Base-by-base conservation (phyloP, 108 stramenopile genomes). In the Skeletonema tropicum region DNA sequence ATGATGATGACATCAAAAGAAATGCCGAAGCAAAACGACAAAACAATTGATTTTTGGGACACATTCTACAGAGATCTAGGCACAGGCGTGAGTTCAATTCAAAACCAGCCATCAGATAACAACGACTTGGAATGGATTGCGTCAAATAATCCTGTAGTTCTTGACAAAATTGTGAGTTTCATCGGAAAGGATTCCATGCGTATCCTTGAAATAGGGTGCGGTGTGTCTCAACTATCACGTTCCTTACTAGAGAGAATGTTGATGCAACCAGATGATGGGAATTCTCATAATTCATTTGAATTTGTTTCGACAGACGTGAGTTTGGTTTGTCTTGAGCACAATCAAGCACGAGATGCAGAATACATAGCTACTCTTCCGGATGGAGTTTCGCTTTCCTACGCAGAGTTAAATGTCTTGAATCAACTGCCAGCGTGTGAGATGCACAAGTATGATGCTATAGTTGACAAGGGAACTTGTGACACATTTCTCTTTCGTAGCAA, bases 391-490 rank as follows among this genome's bases (percentile, higher is more conserved):
- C 66, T 90, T 29, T 26, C 61, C 15, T 89, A 92, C 70, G 46
- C 80, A 66, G 68, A 76, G 10, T 64, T 90, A 46, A 87, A 94
- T 57, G 66, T 89, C 17, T 35, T 88, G 26, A 57, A 59, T 5
- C 45, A 79, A 11, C 36, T 45, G 33, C 19, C 69, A 49, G 31
- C 57, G 12, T 21, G 61, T 21, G 59, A 64, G 19, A 1, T 45
- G 29, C 46, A 69, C 57, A 68, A 68, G 10, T 91, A 85, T 58
- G 71, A 90, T 60, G 49, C 88, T 1, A 79, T 92, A 41, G 71
- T 94, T 33, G 89, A 94, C 84, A 92, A 94, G 65, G 91, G 89
- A 6, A 89, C 89, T 45, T 70, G 92, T 14, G 93, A 92, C 69
- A 94, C 93, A 19, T 89, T 94, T 71, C 63, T 90, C 10, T 94